These are phyloP conservation scores for Paraphaeosphaeria minitans DNA, from an alignment of 2,329 filamentous ascomycete genomes.

Conservation along the genomic window DNA sequence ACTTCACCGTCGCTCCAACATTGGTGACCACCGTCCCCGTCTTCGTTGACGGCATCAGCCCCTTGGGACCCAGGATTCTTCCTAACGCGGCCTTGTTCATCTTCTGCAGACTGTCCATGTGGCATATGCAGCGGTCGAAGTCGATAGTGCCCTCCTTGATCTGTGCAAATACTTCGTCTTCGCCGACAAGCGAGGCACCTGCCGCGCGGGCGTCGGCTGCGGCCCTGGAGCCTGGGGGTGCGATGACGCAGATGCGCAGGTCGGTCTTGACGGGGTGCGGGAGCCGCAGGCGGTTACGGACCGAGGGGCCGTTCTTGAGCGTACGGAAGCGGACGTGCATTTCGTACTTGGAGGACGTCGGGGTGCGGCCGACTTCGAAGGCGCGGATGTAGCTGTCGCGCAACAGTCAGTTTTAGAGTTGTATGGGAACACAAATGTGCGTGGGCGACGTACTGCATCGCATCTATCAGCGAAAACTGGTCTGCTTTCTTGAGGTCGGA, in stretches of 20 bases:
- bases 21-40: constrained; percentile 85
- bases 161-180: constrained; percentile 81
- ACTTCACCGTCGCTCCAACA: constrained; percentile 70
- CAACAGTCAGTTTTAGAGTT: neutral
- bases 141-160: constrained; percentile 78
- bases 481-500: constrained; percentile 68
- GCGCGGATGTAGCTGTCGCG: constrained; percentile 79
- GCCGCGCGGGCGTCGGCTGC: constrained; percentile 75
- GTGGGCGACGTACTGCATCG: constrained; percentile 72
- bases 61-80: constrained; percentile 81
- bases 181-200: constrained; percentile 82
- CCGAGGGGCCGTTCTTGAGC: constrained; percentile 80
- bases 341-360: constrained; percentile 82
- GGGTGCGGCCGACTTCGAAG: constrained; percentile 83
- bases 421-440: neutral
- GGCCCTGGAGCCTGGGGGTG: constrained; percentile 76
- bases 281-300: constrained; percentile 85
- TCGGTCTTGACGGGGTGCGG: constrained; percentile 91
- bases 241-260: constrained; percentile 87
- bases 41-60: constrained; percentile 90
- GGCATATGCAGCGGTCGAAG: constrained; percentile 89
- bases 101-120: constrained; percentile 75
- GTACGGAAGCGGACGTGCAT: constrained; percentile 82
- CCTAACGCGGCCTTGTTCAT: constrained; percentile 82
- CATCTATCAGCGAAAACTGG: constrained; percentile 85